Conservation (phyloP, 176 grass and related monocot species). For the Poa pratensis region DNA sequence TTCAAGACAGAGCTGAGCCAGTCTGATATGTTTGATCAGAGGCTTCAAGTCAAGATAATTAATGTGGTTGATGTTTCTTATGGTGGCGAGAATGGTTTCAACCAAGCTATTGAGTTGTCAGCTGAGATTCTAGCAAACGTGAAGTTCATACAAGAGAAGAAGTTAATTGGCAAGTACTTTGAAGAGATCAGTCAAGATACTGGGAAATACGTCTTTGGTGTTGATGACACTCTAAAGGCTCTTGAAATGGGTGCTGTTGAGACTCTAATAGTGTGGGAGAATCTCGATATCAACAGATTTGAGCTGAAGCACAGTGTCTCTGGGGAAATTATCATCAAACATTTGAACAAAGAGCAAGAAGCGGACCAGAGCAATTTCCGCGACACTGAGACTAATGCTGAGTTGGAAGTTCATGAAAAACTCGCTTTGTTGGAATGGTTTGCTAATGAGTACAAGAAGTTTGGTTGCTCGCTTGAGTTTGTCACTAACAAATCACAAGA, state of each 20-base stretch:
- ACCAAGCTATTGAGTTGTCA: constrained; percentile 63
- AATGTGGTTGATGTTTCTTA: constrained; percentile 68
- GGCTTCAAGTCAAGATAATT: constrained; percentile 54
- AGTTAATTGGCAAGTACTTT: constrained; percentile 59
- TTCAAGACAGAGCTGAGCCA: constrained; percentile 63
- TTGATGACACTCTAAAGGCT: constrained; percentile 59
- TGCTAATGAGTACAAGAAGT: constrained; percentile 65
- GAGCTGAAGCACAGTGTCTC: constrained; percentile 47
- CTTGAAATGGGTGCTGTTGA: constrained; percentile 68
- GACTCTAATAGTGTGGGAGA: constrained; percentile 63
- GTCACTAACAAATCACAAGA: constrained; percentile 65
- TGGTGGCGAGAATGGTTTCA: constrained; percentile 57
- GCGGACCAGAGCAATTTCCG: constrained; percentile 52
- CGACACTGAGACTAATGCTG: constrained; percentile 41
- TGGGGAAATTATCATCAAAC: constrained; percentile 45
- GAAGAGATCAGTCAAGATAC: constrained; percentile 68
- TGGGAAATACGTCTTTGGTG: constrained; percentile 58
- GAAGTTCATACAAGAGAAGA: constrained; percentile 62
- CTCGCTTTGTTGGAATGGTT: constrained; percentile 58
- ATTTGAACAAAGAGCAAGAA: constrained; percentile 62
- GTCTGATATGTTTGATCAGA: constrained; percentile 60
- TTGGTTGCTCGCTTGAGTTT: constrained; percentile 56
- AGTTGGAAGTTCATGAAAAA: constrained; percentile 58
- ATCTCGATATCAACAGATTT: constrained; percentile 57
- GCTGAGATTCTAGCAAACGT: constrained; percentile 63